Percentiles rank a stretch among this genome's conserved stretches.
These are phyloP conservation scores for Fusarium tuaranense DNA, from an alignment of 2,329 filamentous ascomycete genomes.

Conservation along the genomic window DNA sequence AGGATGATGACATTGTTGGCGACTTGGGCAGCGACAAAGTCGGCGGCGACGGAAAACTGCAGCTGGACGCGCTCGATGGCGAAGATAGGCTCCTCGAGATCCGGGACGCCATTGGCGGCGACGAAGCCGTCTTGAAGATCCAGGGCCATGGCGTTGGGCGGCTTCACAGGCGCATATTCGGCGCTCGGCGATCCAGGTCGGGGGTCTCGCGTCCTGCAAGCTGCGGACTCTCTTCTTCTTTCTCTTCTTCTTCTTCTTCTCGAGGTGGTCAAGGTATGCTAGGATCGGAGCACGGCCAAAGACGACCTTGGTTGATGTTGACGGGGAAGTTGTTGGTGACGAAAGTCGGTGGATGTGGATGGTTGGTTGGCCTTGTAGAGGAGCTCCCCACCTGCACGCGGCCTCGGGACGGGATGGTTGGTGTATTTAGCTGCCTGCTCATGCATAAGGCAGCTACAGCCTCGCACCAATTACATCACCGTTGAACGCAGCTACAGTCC, in stretches of 20 bases:
- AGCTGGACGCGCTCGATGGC: slow-evolving; percentile 92
- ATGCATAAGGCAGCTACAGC: slow-evolving; percentile 28
- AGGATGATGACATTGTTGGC: slow-evolving; percentile 97
- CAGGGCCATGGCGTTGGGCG: slow-evolving; percentile 49
- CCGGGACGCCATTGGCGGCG: slow-evolving; percentile 68
- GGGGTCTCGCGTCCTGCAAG: slow-evolving; percentile 8
- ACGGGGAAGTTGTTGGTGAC: slow-evolving; percentile 22
- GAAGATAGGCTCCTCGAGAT: slow-evolving; percentile 84
- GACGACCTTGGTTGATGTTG: slow-evolving; percentile 21
- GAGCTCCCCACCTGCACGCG: slow-evolving; percentile 29
- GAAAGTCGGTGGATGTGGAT: slow-evolving; percentile 26
- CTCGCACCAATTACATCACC: slow-evolving; percentile 34
- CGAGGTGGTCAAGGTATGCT: not conserved
- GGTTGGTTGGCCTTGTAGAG: slow-evolving; percentile 9
- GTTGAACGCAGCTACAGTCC: not conserved
- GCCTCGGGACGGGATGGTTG: not conserved
- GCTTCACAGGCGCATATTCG: slow-evolving; percentile 42
- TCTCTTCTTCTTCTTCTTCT: not conserved
- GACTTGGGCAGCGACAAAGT: slow-evolving; percentile 96
- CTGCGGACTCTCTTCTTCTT: not conserved
- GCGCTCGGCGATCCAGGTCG: not conserved
- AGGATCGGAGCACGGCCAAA: not conserved
- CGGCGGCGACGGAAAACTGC: slow-evolving; percentile 92
- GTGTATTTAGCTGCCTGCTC: slow-evolving; percentile 19
- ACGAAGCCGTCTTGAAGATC: slow-evolving; percentile 73